Percentiles rank a stretch among this genome's conserved stretches.
phyloP scores from a whole-genome alignment of 345 rosid species.

The Capsella bursapastoris region DNA sequence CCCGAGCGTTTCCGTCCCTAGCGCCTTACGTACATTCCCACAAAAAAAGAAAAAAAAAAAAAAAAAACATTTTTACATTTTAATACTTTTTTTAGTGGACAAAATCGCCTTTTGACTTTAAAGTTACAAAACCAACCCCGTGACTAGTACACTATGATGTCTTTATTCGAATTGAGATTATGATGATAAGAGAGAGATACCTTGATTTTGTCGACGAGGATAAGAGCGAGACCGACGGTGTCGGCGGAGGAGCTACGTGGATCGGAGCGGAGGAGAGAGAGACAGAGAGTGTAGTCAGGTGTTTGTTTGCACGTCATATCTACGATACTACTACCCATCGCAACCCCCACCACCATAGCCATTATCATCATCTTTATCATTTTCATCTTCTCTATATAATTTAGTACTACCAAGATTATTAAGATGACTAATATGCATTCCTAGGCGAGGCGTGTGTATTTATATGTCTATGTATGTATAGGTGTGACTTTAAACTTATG shows the following conservation, averaged over 20 bases:
- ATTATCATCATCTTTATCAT: constrained; percentile 15
- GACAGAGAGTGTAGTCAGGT: constrained; percentile 43
- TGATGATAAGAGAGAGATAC: background rate
- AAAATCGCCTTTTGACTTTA: background rate
- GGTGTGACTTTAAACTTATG: background rate
- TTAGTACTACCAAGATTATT: background rate
- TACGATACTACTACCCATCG: constrained; percentile 10
- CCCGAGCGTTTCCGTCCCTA: constrained; percentile 13
- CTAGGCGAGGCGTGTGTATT: background rate
- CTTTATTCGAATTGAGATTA: background rate
- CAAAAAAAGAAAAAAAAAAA: background rate
- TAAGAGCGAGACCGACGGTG: constrained; percentile 38
- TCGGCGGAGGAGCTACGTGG: constrained; percentile 48
- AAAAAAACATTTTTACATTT: constrained; percentile 3
- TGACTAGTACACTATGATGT: background rate
- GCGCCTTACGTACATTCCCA: constrained; percentile 2
- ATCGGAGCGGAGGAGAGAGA: constrained; percentile 42
- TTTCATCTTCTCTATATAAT: background rate
- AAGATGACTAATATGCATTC: background rate
- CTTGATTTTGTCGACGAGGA: constrained; percentile 43
- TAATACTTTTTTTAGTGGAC: background rate
- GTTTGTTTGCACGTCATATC: constrained; percentile 46
- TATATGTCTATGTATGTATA: constrained; percentile 1
- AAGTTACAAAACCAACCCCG: constrained; percentile 2
- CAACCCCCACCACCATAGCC: constrained; percentile 25